A percentile compares a stretch with the other conserved stretches of the same genome.
phyloP scores from a whole-genome alignment of 2,329 filamentous ascomycete genomes.

The Epichloe sp. region DNA sequence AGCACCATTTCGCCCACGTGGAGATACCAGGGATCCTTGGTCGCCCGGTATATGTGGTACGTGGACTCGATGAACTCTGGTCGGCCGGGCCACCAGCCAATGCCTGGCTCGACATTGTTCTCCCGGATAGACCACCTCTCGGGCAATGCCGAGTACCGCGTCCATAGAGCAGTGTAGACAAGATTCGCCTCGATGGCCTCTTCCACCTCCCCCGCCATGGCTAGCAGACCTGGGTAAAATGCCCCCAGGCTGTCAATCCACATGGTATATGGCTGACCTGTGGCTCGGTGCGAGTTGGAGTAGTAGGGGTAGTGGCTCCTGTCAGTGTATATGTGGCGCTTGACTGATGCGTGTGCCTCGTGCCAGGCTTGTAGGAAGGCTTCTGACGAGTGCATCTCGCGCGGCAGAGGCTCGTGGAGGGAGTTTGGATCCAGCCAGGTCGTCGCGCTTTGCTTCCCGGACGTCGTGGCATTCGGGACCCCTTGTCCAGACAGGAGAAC shows the following conservation, averaged over 20 bases:
- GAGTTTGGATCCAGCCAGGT: slow-evolving; percentile 51
- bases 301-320: slow-evolving; percentile 75
- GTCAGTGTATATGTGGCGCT: slow-evolving; percentile 78
- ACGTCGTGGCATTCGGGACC: slow-evolving; percentile 34
- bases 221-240: slow-evolving; percentile 83
- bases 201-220: slow-evolving; percentile 76
- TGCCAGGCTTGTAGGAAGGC: slow-evolving; percentile 76
- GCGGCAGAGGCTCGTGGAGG: slow-evolving; percentile 45
- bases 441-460: slow-evolving; percentile 27
- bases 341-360: slow-evolving; percentile 74
- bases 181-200: slow-evolving; percentile 85
- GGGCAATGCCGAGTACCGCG: slow-evolving; percentile 81
- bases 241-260: slow-evolving; percentile 93
- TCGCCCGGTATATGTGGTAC: slow-evolving; percentile 90
- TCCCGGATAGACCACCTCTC: slow-evolving; percentile 87
- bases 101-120: slow-evolving; percentile 69
- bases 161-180: slow-evolving; percentile 88
- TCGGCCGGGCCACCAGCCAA: slow-evolving; percentile 89
- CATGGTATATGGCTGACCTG: slow-evolving; percentile 74
- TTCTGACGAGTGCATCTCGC: slow-evolving; percentile 58
- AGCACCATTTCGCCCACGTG: slow-evolving; percentile 94
- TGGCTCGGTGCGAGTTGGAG: slow-evolving; percentile 76
- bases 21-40: slow-evolving; percentile 89
- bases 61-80: slow-evolving; percentile 97
- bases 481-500: slow-evolving; percentile 72